A percentile compares a stretch with the other conserved stretches of the same genome.
phyloP scores from a whole-genome alignment of 176 grass and related monocot species.

The Aegilops bicornis region DNA sequence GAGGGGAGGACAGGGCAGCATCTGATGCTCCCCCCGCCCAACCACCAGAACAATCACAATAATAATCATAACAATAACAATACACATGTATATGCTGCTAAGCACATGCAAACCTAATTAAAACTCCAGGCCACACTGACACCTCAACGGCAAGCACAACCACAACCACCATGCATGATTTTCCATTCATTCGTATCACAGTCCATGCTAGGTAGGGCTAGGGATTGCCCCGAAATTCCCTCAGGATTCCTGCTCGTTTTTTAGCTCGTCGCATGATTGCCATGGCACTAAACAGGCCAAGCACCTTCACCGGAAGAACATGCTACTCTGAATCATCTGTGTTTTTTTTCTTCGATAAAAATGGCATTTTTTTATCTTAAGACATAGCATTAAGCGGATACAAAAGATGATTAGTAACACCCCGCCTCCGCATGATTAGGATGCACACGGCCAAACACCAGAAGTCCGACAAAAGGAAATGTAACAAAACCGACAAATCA shows the following conservation, averaged over 20 bases:
- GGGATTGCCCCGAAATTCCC: neutral
- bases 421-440: no score
- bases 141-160: neutral
- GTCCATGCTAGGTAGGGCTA: neutral
- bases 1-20: neutral
- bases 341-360: neutral
- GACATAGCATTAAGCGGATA: no score
- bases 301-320: constrained; percentile 9
- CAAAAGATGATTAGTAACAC: no score
- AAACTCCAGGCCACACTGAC: neutral
- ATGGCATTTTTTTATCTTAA: no score
- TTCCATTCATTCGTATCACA: neutral
- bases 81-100: neutral
- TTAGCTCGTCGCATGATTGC: neutral
- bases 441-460: no score
- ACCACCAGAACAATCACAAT: no score
- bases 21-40: no score
- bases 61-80: neutral
- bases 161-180: no score
- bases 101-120: neutral
- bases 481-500: no score
- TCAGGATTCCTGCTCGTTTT: neutral
- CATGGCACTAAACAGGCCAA: neutral
- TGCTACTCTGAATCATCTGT: neutral
- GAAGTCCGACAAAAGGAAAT: no score